Evolutionary conservation across 106 monocot species (phyloP).

Genomic region (Agapanthus africanus): DNA sequence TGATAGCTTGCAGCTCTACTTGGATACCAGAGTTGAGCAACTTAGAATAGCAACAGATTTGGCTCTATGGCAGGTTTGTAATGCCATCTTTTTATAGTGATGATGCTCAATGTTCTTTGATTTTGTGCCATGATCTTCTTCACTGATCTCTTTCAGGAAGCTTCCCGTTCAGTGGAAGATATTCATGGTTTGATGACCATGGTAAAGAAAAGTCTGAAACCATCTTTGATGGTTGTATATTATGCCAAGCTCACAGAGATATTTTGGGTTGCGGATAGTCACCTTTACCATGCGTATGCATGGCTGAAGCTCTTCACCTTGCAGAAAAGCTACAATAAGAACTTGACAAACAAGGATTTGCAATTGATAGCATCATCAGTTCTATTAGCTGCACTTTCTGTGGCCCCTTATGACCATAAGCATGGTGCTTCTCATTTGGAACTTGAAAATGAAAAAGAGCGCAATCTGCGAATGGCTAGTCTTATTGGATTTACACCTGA

Average conservation of each 20-base stretch:
- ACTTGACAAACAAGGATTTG: constrained; percentile 84
- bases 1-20: constrained; percentile 87
- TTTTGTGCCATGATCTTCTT: not conserved
- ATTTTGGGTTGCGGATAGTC: constrained; percentile 84
- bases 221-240: constrained; percentile 85
- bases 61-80: constrained; percentile 83
- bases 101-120: too few species aligned
- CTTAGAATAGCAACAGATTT: constrained; percentile 95
- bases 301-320: constrained; percentile 86
- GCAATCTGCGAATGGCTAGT: constrained; percentile 71
- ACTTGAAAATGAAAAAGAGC: constrained; percentile 92
- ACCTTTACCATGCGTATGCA: constrained; percentile 94
- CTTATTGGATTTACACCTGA: constrained; percentile 79
- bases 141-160: constrained; percentile 52
- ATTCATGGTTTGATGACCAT: constrained; percentile 91
- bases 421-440: constrained; percentile 84
- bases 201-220: constrained; percentile 91
- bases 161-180: constrained; percentile 95
- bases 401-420: constrained; percentile 61
- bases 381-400: constrained; percentile 80
- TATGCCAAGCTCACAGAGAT: constrained; percentile 92
- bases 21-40: constrained; percentile 93
- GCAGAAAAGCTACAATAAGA: constrained; percentile 95
- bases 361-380: constrained; percentile 94
- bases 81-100: not conserved